Conservation (phyloP, 164 flowering plant species). For the Vitis vinifera region ASM3070453v1 NC_081805.1:8129501-8130000, state of each 20-base stretch:
- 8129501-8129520: constrained; percentile 93
- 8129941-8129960: constrained; percentile 57
- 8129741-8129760: too few species aligned
- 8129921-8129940: constrained; percentile 99
- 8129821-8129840: constrained; percentile 13
- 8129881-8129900: constrained; percentile 95
- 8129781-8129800: too few species aligned
- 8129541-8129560: constrained; percentile 99
- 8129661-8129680: too few species aligned
- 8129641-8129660: too few species aligned
- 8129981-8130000: background rate
- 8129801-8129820: background rate
- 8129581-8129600: background rate
- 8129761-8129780: too few species aligned
- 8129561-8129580: constrained; percentile 76
- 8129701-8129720: too few species aligned
- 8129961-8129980: background rate
- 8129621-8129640: too few species aligned
- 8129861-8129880: constrained; percentile 86
- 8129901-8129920: constrained; percentile 97
- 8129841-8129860: constrained; percentile 93
- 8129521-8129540: constrained; percentile 94
- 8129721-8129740: too few species aligned
- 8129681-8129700: too few species aligned
- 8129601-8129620: background rate